Conservation (phyloP, 805 yeast genomes). For the Yarrowia sp. region DNA sequence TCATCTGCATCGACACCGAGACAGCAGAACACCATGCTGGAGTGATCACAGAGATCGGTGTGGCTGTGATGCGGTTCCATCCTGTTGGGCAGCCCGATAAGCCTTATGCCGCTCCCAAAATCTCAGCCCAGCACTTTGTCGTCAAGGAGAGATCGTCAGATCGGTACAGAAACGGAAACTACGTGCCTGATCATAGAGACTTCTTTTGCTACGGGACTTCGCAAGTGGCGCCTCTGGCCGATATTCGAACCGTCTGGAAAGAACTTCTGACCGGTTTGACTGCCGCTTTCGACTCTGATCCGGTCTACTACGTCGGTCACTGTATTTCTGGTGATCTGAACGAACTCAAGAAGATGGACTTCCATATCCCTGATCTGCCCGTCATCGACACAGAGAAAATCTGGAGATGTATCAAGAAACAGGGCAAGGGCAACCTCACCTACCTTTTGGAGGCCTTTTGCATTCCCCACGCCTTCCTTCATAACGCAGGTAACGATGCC, state of each 20-base stretch:
- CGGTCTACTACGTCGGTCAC: constrained; percentile 62
- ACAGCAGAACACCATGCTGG: constrained; percentile 29
- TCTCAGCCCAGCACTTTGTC: constrained; percentile 36
- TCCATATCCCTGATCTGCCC: constrained; percentile 53
- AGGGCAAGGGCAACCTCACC: constrained; percentile 48
- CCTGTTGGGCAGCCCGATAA: constrained; percentile 26
- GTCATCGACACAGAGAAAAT: constrained; percentile 59
- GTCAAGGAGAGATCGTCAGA: constrained; percentile 28
- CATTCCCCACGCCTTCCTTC: constrained; percentile 66
- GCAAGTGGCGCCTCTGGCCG: constrained; percentile 51
- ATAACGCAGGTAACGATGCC: constrained; percentile 77
- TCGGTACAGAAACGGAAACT: constrained; percentile 56
- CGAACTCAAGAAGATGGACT: constrained; percentile 59
- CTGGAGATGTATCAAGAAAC: constrained; percentile 49
- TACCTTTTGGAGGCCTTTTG: constrained; percentile 56
- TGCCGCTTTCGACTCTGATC: constrained; percentile 14
- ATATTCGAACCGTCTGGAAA: constrained; percentile 47
- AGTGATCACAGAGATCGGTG: constrained; percentile 40
- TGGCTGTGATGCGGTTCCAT: constrained; percentile 44
- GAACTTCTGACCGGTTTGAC: constrained; percentile 14
- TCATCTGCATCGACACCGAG: constrained; percentile 40
- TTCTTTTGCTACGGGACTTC: constrained; percentile 62
- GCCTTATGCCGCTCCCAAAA: constrained; percentile 24
- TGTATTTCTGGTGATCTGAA: constrained; percentile 61
- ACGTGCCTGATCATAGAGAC: constrained; percentile 61